A percentile compares a stretch with the other conserved stretches of the same genome.
These are phyloP conservation scores for Isabelozyma heimii DNA, from an alignment of 805 yeast genomes.

Conservation along the genomic window DNA sequence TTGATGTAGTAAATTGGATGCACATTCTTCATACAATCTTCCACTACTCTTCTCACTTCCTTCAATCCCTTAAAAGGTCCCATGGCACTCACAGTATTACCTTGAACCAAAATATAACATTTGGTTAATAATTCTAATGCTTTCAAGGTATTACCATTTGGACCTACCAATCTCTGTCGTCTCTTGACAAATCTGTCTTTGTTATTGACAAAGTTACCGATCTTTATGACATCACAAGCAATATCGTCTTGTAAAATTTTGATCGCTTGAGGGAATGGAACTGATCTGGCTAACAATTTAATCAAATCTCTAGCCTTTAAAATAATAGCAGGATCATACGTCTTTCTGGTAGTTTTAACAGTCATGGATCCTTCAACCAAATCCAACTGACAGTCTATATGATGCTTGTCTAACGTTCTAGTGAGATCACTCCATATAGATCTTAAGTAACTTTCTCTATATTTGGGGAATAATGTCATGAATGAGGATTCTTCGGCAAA, in stretches of 20 bases:
- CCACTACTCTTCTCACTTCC: conserved; percentile 89
- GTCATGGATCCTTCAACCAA: conserved; percentile 97
- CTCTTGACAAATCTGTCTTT: conserved; percentile 94
- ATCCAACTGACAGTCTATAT: conserved; percentile 80
- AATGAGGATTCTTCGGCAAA: conserved; percentile 96
- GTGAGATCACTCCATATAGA: conserved; percentile 95
- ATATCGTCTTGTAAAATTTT: conserved; percentile 87
- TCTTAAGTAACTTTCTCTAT: conserved; percentile 86
- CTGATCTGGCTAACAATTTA: conserved; percentile 90
- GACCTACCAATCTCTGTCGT: conserved; percentile 95
- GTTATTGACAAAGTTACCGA: conserved; percentile 83
- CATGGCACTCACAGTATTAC: conserved; percentile 95
- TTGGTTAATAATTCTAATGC: conserved; percentile 94
- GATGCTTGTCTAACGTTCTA: conserved; percentile 65
- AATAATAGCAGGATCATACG: conserved; percentile 91
- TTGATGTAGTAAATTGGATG: conserved; percentile 98
- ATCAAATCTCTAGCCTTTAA: conserved; percentile 93
- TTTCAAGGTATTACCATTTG: conserved; percentile 93
- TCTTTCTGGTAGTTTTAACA: conserved; percentile 91
- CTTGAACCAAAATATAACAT: conserved; percentile 95
- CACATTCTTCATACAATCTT: conserved; percentile 94
- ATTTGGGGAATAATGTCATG: conserved; percentile 93
- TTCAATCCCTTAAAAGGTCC: conserved; percentile 93
- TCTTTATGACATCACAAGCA: conserved; percentile 95
- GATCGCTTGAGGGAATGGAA: conserved; percentile 94